A percentile compares a stretch with the other conserved stretches of the same genome.
These are phyloP conservation scores for Vinca major DNA, from an alignment of 305 asterid species.

Conservation along the genomic window DNA sequence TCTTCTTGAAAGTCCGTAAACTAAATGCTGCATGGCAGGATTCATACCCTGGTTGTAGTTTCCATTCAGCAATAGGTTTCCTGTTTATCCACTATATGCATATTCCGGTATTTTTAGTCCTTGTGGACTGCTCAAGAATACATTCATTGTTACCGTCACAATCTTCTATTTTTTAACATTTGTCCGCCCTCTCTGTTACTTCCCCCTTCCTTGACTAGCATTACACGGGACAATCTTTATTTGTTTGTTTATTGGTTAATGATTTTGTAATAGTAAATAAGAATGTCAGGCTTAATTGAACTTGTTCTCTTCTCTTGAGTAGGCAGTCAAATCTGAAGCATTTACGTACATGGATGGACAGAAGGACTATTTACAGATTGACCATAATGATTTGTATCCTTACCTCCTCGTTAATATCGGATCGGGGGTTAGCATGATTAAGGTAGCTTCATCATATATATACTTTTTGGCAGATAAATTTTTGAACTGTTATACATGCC, in stretches of 20 bases:
- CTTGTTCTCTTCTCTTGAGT: conserved; percentile 17
- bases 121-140: too few species aligned
- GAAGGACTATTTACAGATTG: conserved; percentile 67
- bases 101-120: too few species aligned
- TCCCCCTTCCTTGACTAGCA: background rate
- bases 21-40: too few species aligned
- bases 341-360: conserved; percentile 64
- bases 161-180: too few species aligned
- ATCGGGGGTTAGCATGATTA: conserved; percentile 98
- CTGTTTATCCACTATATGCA: too few species aligned
- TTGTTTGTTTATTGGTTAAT: background rate
- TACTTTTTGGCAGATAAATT: background rate
- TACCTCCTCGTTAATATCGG: conserved; percentile 95
- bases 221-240: background rate
- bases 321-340: conserved; percentile 85
- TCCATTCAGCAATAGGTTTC: too few species aligned
- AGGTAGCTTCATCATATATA: conserved; percentile 42
- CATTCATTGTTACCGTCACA: too few species aligned
- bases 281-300: background rate
- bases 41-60: too few species aligned
- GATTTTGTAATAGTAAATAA: background rate
- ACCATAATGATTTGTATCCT: conserved; percentile 78
- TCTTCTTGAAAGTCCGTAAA: too few species aligned
- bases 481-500: background rate
- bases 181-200: background rate